phyloP scores from a whole-genome alignment of 768 basidiomycete genomes.

The Porphyrellus cyaneotinctus region DNA sequence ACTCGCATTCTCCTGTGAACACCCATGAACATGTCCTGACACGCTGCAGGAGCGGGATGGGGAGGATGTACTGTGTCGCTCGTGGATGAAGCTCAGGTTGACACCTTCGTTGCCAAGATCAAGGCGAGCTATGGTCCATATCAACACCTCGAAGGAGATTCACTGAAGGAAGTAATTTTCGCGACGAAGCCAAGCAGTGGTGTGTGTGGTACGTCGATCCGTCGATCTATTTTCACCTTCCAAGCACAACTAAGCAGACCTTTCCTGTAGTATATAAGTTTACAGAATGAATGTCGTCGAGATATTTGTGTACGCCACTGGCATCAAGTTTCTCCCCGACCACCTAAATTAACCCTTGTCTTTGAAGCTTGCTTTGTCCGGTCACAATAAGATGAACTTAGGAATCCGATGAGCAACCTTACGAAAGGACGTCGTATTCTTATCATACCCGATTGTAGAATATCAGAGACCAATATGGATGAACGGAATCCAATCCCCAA shows the following conservation, averaged over 20 bases:
- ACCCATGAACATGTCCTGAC: background rate
- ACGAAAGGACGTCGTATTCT: too few relatives aligned
- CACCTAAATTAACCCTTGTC: too few relatives aligned
- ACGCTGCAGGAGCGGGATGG: slow-evolving; percentile 73
- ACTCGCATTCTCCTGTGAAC: background rate
- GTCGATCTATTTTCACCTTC: background rate
- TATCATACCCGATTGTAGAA: too few relatives aligned
- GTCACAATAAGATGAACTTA: too few relatives aligned
- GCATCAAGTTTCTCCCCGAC: too few relatives aligned
- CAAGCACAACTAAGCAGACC: background rate
- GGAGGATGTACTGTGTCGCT: slow-evolving; percentile 87
- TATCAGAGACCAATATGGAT: too few relatives aligned
- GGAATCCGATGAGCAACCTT: too few relatives aligned
- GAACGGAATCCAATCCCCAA: too few relatives aligned
- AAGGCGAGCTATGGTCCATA: slow-evolving; percentile 64
- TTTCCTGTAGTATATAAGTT: slow-evolving; percentile 27
- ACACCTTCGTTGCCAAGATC: slow-evolving; percentile 59
- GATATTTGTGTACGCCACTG: too few relatives aligned
- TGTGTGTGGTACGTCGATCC: slow-evolving; percentile 61
- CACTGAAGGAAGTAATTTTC: slow-evolving; percentile 66
- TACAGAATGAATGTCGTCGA: slow-evolving; percentile 21
- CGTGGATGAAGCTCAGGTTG: slow-evolving; percentile 60
- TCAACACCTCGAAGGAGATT: slow-evolving; percentile 51
- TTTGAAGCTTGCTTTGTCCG: too few relatives aligned
- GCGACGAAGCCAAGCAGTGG: slow-evolving; percentile 81